A percentile compares a stretch with the other conserved stretches of the same genome.
phyloP scores from a whole-genome alignment of 768 basidiomycete genomes.

The Kondoa subrosea region DNA sequence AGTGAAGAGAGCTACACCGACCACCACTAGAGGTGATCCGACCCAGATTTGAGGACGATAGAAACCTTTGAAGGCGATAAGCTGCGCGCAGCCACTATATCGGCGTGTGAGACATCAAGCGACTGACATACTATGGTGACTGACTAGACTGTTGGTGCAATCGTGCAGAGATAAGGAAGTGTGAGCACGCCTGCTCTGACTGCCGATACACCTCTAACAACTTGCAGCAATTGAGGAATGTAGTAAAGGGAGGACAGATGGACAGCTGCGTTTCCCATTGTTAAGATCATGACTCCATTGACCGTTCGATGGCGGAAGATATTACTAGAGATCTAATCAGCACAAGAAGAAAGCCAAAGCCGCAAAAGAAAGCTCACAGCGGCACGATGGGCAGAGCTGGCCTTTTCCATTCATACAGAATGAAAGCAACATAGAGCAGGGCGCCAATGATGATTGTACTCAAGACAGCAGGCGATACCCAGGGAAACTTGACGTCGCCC shows the following conservation, averaged over 20 bases:
- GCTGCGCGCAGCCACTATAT: conserved; percentile 15
- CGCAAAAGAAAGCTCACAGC: conserved; percentile 10
- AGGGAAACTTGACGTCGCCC: too few species aligned
- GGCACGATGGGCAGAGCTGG: conserved; percentile 57
- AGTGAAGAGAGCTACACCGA: conserved; percentile 55
- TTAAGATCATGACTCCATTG: not conserved
- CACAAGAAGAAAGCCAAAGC: not conserved
- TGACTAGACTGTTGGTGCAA: conserved; percentile 17
- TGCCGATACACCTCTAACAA: conserved; percentile 50
- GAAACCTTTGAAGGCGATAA: conserved; percentile 33
- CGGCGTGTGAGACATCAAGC: not conserved
- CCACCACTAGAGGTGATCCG: conserved; percentile 52
- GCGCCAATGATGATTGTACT: conserved; percentile 45
- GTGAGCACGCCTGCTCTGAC: conserved; percentile 50
- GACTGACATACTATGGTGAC: not conserved
- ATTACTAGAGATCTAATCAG: conserved; percentile 6
- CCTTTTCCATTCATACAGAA: conserved; percentile 56
- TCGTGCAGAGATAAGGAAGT: conserved; percentile 48
- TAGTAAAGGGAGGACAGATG: conserved; percentile 40
- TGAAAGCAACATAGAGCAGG: conserved; percentile 43
- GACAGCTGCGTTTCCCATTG: conserved; percentile 38
- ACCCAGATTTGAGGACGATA: conserved; percentile 43
- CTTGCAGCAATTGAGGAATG: conserved; percentile 59
- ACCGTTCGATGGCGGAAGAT: conserved; percentile 13
- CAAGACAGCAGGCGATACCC: conserved; percentile 57